A percentile compares a stretch with the other conserved stretches of the same genome.
Evolutionary conservation across 2,329 filamentous ascomycete genomes (phyloP).

Genomic region (Apiospora kogelbergensis): DNA sequence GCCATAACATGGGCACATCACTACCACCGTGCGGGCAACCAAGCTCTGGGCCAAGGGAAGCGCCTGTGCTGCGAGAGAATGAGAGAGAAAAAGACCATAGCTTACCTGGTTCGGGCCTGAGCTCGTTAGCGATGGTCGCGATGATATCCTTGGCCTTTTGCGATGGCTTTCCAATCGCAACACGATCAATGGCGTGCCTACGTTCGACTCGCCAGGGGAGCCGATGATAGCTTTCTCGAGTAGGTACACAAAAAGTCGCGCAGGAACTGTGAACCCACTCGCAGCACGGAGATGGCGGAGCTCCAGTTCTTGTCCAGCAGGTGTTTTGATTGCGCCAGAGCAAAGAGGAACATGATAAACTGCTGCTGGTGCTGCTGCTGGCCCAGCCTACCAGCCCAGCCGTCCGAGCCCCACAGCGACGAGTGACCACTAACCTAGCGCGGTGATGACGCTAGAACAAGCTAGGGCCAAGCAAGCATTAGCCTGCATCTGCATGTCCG

Average conservation of each 20-base stretch:
- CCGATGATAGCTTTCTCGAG: neutral
- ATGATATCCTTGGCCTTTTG: neutral
- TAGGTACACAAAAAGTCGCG: neutral
- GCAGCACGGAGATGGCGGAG: constrained; percentile 2
- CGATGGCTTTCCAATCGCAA: neutral
- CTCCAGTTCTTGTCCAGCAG: neutral
- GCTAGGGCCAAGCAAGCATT: constrained; percentile 3
- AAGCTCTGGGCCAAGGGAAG: neutral
- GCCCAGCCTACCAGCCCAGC: neutral
- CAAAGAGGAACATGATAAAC: neutral
- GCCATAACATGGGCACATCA: constrained; percentile 6
- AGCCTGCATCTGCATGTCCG: constrained; percentile 2
- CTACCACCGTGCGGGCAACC: neutral
- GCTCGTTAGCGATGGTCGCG: neutral
- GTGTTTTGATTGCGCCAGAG: constrained; percentile 1
- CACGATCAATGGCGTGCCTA: neutral
- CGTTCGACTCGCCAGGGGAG: neutral
- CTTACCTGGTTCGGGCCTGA: neutral
- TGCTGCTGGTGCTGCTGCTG: neutral
- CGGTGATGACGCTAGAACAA: constrained; percentile 2
- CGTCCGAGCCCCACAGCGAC: neutral
- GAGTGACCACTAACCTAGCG: neutral
- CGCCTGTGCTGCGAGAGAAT: neutral
- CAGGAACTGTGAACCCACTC: neutral
- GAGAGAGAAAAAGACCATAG: neutral